Percentiles rank a stretch among this genome's conserved stretches.
Evolutionary conservation across 768 basidiomycete genomes (phyloP).

Genomic region (Suillus fuscotomentosus): DNA sequence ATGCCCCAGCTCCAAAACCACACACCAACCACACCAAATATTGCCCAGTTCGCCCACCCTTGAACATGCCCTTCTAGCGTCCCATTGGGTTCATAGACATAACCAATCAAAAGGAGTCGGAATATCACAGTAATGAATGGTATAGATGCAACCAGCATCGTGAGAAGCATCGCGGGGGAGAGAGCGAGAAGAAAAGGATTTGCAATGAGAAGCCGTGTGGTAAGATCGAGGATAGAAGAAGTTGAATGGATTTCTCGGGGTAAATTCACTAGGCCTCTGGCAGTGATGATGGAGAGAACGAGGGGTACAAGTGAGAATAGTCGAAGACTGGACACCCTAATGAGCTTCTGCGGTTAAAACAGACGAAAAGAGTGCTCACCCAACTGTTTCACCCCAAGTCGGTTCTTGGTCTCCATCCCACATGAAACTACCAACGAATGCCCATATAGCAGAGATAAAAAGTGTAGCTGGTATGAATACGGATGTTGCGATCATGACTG

Average conservation of each 20-base stretch:
- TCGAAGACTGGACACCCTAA: conserved; percentile 50
- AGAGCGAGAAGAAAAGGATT: conserved; percentile 76
- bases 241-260: conserved; percentile 68
- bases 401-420: conserved; percentile 52
- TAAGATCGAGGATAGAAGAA: conserved; percentile 54
- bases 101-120: conserved; percentile 72
- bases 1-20: conserved; percentile 83
- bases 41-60: conserved; percentile 78
- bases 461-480: conserved; percentile 74
- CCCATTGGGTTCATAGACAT: conserved; percentile 43
- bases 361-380: conserved; percentile 44
- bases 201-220: conserved; percentile 65
- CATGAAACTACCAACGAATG: conserved; percentile 78
- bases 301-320: conserved; percentile 78
- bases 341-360: conserved; percentile 14
- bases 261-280: conserved; percentile 68
- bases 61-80: conserved; percentile 49
- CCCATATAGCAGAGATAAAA: conserved; percentile 75
- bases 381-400: conserved; percentile 81
- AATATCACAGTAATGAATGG: conserved; percentile 80
- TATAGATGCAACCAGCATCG: conserved; percentile 65
- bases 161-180: conserved; percentile 70
- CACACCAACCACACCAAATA: conserved; percentile 45
- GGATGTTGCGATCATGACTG: conserved; percentile 76
- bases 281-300: conserved; percentile 65